Evolutionary conservation across 73 alveolate species (phyloP).

Genomic region (Blepharisma stoltei): DNA sequence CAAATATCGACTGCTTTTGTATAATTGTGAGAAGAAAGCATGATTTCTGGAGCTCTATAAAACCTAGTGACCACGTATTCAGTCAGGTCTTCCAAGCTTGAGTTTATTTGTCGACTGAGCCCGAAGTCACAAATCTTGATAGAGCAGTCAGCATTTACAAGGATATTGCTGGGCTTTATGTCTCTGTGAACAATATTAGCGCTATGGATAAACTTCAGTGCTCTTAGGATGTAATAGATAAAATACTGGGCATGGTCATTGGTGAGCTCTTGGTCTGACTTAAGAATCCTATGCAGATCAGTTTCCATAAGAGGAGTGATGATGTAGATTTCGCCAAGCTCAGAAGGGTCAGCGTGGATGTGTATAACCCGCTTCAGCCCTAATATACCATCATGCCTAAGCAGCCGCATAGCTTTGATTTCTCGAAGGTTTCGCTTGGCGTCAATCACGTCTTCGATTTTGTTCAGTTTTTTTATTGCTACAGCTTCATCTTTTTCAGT

Average conservation of each 20-base stretch:
- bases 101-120: slow-evolving; percentile 41
- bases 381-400: slow-evolving; percentile 15
- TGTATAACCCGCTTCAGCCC: slow-evolving; percentile 12
- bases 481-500: slow-evolving; percentile 3
- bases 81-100: slow-evolving; percentile 42
- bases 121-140: slow-evolving; percentile 69
- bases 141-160: slow-evolving; percentile 27
- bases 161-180: slow-evolving; percentile 31
- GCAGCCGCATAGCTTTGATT: slow-evolving; percentile 22
- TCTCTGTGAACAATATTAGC: slow-evolving; percentile 31
- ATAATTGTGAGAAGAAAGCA: slow-evolving; percentile 49
- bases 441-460: slow-evolving; percentile 26
- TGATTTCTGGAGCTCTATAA: slow-evolving; percentile 76
- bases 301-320: slow-evolving; percentile 89
- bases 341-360: slow-evolving; percentile 10
- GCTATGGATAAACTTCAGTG: slow-evolving; percentile 11
- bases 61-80: slow-evolving; percentile 60
- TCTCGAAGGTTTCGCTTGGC: slow-evolving; percentile 26
- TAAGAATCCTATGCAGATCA: slow-evolving; percentile 72
- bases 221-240: slow-evolving; percentile 62
- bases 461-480: slow-evolving; percentile 25
- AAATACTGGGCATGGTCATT: slow-evolving; percentile 74
- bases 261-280: slow-evolving; percentile 66
- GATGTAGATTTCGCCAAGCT: slow-evolving; percentile 49
- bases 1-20: slow-evolving; percentile 74